phyloP scores from a whole-genome alignment of 2,329 filamentous ascomycete species.

The Fusarium dlaminii region DNA sequence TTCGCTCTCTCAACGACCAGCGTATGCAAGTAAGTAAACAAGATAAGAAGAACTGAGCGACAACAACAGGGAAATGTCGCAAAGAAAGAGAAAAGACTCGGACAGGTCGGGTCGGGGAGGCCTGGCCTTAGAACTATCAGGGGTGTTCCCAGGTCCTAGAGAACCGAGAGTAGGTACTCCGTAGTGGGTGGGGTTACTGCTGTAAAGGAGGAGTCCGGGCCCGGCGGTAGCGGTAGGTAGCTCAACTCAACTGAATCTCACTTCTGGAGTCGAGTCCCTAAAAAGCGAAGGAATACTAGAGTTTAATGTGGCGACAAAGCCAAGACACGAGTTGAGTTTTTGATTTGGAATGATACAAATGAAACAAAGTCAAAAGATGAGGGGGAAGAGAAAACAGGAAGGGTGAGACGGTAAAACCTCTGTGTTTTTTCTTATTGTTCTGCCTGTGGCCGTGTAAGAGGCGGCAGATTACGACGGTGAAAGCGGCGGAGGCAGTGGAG shows the following conservation, averaged over 20 bases:
- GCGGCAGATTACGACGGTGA: slow-evolving; percentile 44
- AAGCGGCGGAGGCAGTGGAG: slow-evolving; percentile 42
- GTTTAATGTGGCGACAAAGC: neutral
- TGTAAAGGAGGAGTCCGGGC: slow-evolving; percentile 29
- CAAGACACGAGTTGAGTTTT: slow-evolving; percentile 1
- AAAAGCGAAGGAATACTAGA: slow-evolving; percentile 6
- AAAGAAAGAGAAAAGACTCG: slow-evolving; percentile 11
- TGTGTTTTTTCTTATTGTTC: neutral
- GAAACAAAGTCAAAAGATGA: neutral
- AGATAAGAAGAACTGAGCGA: neutral
- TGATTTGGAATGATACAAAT: slow-evolving; percentile 5
- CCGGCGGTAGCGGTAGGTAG: neutral
- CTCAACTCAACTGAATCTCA: neutral
- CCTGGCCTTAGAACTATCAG: slow-evolving; percentile 25
- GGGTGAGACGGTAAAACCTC: slow-evolving; percentile 22
- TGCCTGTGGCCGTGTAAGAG: slow-evolving; percentile 35
- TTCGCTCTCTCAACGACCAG: slow-evolving; percentile 23
- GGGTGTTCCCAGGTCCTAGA: slow-evolving; percentile 28
- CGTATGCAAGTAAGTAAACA: slow-evolving; percentile 33
- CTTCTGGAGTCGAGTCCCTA: neutral
- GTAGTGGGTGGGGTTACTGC: slow-evolving; percentile 19
- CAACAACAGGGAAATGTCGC: slow-evolving; percentile 34
- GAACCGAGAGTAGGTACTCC: slow-evolving; percentile 27
- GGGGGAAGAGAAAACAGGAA: neutral
- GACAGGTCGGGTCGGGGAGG: slow-evolving; percentile 7